Evolutionary conservation across 1,284 basidiomycete genomes (phyloP).

Genomic region (Fomes fomentarius): DNA sequence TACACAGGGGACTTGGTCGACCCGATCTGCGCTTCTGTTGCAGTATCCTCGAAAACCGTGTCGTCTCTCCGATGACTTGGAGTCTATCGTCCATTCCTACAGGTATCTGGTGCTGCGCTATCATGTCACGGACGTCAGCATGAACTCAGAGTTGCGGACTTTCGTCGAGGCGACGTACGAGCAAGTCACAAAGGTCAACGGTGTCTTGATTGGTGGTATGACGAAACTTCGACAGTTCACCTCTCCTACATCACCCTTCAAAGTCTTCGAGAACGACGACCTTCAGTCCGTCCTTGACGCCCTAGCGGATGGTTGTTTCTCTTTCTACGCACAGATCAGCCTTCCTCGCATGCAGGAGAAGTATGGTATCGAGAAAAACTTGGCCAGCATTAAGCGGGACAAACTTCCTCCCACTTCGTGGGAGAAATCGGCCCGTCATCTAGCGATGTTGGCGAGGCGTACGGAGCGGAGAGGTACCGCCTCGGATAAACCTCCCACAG

Average conservation of each 20-base stretch:
- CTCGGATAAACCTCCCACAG: no score
- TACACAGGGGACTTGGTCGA: slow-evolving; percentile 20
- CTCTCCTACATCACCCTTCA: neutral
- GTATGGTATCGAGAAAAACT: no score
- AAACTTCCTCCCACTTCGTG: no score
- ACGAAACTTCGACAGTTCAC: neutral
- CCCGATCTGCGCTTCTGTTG: slow-evolving; percentile 10
- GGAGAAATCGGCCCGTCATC: no score
- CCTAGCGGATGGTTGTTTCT: no score
- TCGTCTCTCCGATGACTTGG: slow-evolving; percentile 17
- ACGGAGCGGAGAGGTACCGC: no score
- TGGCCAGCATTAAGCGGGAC: no score
- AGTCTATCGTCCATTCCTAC: slow-evolving; percentile 19
- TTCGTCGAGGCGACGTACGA: neutral
- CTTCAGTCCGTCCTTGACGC: neutral
- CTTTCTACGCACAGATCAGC: no score
- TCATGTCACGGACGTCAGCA: neutral
- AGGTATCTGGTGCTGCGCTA: slow-evolving; percentile 7
- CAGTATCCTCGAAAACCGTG: slow-evolving; percentile 16
- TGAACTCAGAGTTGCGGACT: no score
- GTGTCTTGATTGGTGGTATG: neutral
- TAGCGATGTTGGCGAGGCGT: no score
- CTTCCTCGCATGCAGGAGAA: no score
- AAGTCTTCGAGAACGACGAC: neutral
- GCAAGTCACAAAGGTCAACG: neutral